A percentile compares a stretch with the other conserved stretches of the same genome.
Evolutionary conservation across 768 basidiomycete genomes (phyloP).

Genomic region (Chalciporus pseudorubinellus): DNA sequence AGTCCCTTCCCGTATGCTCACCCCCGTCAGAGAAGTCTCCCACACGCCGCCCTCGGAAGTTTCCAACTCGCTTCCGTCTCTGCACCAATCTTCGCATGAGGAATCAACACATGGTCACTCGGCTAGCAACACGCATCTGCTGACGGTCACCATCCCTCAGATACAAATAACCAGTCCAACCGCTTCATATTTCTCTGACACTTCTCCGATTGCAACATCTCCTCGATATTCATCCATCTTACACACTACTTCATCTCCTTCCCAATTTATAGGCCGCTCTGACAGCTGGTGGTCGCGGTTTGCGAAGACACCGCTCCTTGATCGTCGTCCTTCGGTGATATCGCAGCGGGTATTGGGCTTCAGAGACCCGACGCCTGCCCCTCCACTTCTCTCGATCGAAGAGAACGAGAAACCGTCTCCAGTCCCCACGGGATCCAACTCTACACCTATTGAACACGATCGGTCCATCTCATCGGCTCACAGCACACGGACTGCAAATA

Average conservation of each 20-base stretch:
- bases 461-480: slow-evolving; percentile 45
- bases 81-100: slow-evolving; percentile 23
- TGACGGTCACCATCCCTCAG: slow-evolving; percentile 12
- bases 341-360: slow-evolving; percentile 47
- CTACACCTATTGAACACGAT: slow-evolving; percentile 25
- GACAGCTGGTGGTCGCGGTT: slow-evolving; percentile 82
- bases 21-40: slow-evolving; percentile 34
- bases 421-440: slow-evolving; percentile 14
- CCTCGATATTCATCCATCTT: slow-evolving; percentile 43
- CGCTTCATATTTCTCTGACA: slow-evolving; percentile 25
- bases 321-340: slow-evolving; percentile 48
- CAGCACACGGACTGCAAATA: slow-evolving; percentile 63
- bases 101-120: slow-evolving; percentile 26
- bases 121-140: slow-evolving; percentile 22
- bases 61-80: slow-evolving; percentile 26
- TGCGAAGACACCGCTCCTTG: slow-evolving; percentile 61
- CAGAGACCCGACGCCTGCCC: slow-evolving; percentile 79
- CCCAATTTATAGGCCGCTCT: slow-evolving; percentile 55
- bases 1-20: slow-evolving; percentile 27
- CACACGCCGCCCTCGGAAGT: slow-evolving; percentile 18
- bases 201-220: slow-evolving; percentile 27
- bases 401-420: slow-evolving; percentile 34
- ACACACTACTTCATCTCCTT: slow-evolving; percentile 39
- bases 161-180: slow-evolving; percentile 18
- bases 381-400: slow-evolving; percentile 58